Conservation (phyloP, 768 basidiomycete genomes). For the Amanita rimosa region DNA sequence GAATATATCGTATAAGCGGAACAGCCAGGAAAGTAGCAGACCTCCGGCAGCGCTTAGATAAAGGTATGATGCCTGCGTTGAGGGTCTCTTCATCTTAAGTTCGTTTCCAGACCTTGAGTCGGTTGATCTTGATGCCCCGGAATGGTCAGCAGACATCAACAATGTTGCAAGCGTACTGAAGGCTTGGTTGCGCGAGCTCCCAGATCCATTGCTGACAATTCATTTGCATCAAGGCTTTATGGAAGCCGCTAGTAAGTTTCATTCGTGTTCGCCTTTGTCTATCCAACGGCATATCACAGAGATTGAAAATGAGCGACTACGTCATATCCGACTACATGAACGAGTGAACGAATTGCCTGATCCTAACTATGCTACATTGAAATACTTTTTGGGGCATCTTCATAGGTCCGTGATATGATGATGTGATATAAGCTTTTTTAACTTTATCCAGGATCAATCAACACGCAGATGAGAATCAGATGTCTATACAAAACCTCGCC, state of each 20-base stretch:
- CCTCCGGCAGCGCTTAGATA: slow-evolving; percentile 76
- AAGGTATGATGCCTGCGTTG: slow-evolving; percentile 36
- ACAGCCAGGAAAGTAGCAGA: slow-evolving; percentile 78
- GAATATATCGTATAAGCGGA: slow-evolving; percentile 91
- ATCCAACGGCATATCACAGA: slow-evolving; percentile 27
- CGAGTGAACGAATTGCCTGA: slow-evolving; percentile 97
- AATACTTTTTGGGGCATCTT: slow-evolving; percentile 91
- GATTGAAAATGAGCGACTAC: slow-evolving; percentile 88
- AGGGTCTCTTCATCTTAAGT: neutral
- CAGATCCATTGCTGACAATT: slow-evolving; percentile 84
- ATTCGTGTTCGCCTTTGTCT: neutral
- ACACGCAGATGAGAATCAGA: slow-evolving; percentile 71
- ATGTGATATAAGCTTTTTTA: neutral
- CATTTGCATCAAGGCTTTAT: slow-evolving; percentile 85
- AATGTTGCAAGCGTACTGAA: slow-evolving; percentile 92
- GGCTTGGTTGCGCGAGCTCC: slow-evolving; percentile 92
- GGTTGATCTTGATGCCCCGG: slow-evolving; percentile 78
- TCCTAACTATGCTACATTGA: slow-evolving; percentile 96
- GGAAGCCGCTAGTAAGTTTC: slow-evolving; percentile 80
- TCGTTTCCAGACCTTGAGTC: slow-evolving; percentile 58
- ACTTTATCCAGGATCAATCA: slow-evolving; percentile 49
- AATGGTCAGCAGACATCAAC: slow-evolving; percentile 93
- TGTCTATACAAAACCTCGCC: slow-evolving; percentile 87
- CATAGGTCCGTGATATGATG: slow-evolving; percentile 47
- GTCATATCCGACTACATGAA: slow-evolving; percentile 94